Evolutionary conservation across 2,329 filamentous ascomycete genomes (phyloP).

Genomic region (Cladosporium austrohemisphaericum): DNA sequence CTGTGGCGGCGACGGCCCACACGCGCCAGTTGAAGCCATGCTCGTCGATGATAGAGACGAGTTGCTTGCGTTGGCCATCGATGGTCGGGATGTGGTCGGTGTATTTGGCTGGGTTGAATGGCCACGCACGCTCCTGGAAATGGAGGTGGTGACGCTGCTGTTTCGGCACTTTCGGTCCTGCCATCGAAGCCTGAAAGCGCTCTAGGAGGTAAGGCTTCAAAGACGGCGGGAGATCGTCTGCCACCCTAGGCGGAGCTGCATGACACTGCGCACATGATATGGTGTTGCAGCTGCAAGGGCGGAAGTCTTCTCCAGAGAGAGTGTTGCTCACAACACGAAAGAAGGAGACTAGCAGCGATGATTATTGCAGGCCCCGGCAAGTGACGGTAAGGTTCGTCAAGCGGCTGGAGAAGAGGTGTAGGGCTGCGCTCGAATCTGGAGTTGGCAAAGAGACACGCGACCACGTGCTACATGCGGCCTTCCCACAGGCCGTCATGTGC

Average conservation of each 20-base stretch:
- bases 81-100: slow-evolving; percentile 14
- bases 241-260: neutral
- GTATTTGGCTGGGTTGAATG: slow-evolving; percentile 10
- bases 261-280: neutral
- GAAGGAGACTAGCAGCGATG: too few species aligned
- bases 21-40: slow-evolving; percentile 27
- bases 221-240: slow-evolving; percentile 9
- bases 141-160: slow-evolving; percentile 9
- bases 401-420: too few species aligned
- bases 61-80: slow-evolving; percentile 13
- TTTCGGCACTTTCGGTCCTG: neutral
- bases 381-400: too few species aligned
- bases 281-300: neutral
- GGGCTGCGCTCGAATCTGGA: too few species aligned
- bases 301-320: too few species aligned
- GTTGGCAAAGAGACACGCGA: too few species aligned
- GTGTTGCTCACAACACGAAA: too few species aligned
- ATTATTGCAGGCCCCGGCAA: too few species aligned
- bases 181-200: neutral
- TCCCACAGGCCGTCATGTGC: too few species aligned
- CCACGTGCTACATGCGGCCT: too few species aligned
- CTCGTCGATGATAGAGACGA: slow-evolving; percentile 18
- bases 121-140: slow-evolving; percentile 12
- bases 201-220: neutral
- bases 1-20: slow-evolving; percentile 38